These are phyloP conservation scores for Thalassiosira delicatula DNA, from an alignment of 352 stramenopile species.

Conservation along the genomic window DNA sequence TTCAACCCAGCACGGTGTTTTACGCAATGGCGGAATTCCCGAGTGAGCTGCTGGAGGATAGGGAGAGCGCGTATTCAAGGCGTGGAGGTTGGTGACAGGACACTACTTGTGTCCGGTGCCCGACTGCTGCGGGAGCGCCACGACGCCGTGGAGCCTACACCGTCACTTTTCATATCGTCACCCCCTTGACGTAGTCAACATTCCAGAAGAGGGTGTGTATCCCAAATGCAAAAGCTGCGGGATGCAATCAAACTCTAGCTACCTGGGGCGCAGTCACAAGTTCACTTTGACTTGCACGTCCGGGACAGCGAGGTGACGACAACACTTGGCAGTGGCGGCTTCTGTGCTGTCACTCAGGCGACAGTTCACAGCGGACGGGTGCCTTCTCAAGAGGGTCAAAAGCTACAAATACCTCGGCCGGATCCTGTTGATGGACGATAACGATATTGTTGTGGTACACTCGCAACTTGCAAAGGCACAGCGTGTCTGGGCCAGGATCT, in stretches of 20 bases:
- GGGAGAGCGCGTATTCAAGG: neutral
- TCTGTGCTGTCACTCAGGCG: neutral
- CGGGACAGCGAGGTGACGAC: neutral
- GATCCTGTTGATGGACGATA: neutral
- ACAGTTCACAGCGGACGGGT: neutral
- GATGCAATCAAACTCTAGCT: neutral
- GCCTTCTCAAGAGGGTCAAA: neutral
- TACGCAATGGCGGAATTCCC: neutral
- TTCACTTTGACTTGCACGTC: neutral
- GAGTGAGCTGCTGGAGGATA: neutral
- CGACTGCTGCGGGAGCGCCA: neutral
- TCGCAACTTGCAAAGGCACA: neutral
- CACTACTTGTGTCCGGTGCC: neutral
- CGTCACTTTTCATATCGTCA: slow-evolving; percentile 4
- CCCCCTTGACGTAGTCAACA: neutral
- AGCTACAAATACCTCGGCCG: slow-evolving; percentile 29
- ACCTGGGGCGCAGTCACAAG: neutral
- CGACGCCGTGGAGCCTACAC: neutral
- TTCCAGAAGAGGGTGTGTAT: neutral
- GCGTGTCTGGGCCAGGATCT: too few species aligned
- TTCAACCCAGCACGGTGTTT: neutral
- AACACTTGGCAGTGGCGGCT: neutral
- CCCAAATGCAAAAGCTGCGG: slow-evolving; percentile 1
- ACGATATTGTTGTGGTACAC: neutral
- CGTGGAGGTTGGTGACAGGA: neutral